Percentiles rank a stretch among this genome's conserved stretches.
Conservation (phyloP, 441 rosid species). For the Populus hybrid region DNA sequence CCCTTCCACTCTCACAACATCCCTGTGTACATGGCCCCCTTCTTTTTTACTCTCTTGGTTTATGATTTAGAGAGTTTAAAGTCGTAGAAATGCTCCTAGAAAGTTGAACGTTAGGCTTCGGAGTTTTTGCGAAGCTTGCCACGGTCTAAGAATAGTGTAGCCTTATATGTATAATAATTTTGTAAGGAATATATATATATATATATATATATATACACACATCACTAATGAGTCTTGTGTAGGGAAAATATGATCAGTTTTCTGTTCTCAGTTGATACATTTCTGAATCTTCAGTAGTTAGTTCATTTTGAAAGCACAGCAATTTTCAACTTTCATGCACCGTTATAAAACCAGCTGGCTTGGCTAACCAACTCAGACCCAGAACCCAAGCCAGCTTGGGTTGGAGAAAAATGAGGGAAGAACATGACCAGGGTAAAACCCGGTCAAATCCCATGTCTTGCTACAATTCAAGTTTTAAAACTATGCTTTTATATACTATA, state of each 20-base stretch:
- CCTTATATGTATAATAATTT: neutral
- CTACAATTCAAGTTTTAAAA: too few species aligned
- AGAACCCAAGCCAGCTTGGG: too few species aligned
- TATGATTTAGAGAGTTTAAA: neutral
- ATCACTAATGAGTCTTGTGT: neutral
- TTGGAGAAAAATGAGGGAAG: too few species aligned
- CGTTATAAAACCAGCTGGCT: too few species aligned
- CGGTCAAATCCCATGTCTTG: too few species aligned
- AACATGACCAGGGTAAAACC: too few species aligned
- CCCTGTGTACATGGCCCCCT: constrained; percentile 9
- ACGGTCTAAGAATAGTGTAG: neutral
- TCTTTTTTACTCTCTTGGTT: neutral
- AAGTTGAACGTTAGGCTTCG: neutral
- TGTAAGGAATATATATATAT: neutral
- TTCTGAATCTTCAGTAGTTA: too few species aligned
- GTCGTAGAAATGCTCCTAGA: neutral
- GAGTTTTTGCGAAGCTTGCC: neutral
- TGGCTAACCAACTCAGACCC: too few species aligned
- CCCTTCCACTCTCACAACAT: neutral
- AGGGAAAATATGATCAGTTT: neutral
- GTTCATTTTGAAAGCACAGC: too few species aligned
- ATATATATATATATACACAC: neutral
- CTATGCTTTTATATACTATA: too few species aligned
- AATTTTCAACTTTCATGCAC: too few species aligned
- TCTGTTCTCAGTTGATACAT: neutral